Percentiles rank a stretch among this genome's conserved stretches.
These are phyloP conservation scores for Colletotrichum lupini DNA, from an alignment of 2,329 filamentous ascomycete genomes.

Conservation along the genomic window DNA sequence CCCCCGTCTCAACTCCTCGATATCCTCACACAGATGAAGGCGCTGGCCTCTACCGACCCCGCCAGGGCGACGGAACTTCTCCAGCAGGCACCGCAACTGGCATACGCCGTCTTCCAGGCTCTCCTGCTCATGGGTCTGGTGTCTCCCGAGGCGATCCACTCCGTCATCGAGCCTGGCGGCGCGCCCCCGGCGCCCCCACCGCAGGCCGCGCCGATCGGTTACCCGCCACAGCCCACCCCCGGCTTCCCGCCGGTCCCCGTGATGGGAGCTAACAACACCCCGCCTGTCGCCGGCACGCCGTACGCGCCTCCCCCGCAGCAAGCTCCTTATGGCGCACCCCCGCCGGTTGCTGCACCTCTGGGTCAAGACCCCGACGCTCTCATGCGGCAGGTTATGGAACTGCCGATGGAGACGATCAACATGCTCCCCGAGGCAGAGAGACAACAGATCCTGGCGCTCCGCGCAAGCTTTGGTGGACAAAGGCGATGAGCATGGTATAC, in stretches of 20 bases:
- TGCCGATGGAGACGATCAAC: slow-evolving; percentile 85
- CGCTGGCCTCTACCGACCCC: slow-evolving; percentile 84
- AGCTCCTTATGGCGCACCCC: slow-evolving; percentile 46
- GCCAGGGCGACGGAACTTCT: slow-evolving; percentile 87
- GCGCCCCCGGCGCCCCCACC: slow-evolving; percentile 48
- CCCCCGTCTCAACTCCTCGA: slow-evolving; percentile 91
- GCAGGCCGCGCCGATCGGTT: slow-evolving; percentile 28
- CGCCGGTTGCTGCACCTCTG: slow-evolving; percentile 45
- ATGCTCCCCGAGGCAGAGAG: slow-evolving; percentile 79
- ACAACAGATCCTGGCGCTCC: slow-evolving; percentile 81
- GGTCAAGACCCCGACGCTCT: slow-evolving; percentile 75
- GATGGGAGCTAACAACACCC: slow-evolving; percentile 55
- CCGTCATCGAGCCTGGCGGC: slow-evolving; percentile 75
- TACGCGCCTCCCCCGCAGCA: slow-evolving; percentile 58
- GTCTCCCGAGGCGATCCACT: slow-evolving; percentile 82
- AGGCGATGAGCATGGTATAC: slow-evolving; percentile 40
- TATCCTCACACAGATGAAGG: slow-evolving; percentile 94
- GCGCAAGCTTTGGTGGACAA: slow-evolving; percentile 68
- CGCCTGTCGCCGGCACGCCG: slow-evolving; percentile 56
- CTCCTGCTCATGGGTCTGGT: slow-evolving; percentile 93
- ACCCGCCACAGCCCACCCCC: slow-evolving; percentile 40
- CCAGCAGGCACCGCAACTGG: slow-evolving; percentile 88
- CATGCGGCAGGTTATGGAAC: slow-evolving; percentile 82
- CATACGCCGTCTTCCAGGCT: slow-evolving; percentile 95
- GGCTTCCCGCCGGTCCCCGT: slow-evolving; percentile 48